Evolutionary conservation across 1,284 basidiomycete genomes (phyloP), one percentile per base, ranked within the genome.

Genomic region (Kalmanozyma brasiliensis): DNA sequence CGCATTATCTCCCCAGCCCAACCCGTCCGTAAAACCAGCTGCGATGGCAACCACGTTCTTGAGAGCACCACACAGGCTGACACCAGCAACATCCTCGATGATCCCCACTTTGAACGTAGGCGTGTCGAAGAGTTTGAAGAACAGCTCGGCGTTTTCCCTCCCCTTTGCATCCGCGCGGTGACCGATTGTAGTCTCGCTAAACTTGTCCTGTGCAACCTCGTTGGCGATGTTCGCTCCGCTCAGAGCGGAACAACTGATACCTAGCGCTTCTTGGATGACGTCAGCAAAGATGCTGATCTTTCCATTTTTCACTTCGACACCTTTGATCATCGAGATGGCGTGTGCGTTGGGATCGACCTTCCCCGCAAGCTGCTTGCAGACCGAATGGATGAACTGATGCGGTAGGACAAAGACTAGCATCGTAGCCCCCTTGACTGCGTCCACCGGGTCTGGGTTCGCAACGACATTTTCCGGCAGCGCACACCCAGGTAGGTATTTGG

Each of bases 161-260:
- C 68, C 68, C 17, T 66, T 57, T 9, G 67, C 67, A 41, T 73
- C 73, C 5, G 82, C 82, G 30, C 85, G 79, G 74, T 86, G 87
- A 1, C 86, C 86, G 63, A 87, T 84, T 2, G 86, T 87, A 8
- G 86, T 87, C 78, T 87, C 86, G 20, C 83, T 83, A 67, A 86
- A 86, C 61, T 82, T 79, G 59, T 84, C 85, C 47, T 76, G 81
- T 1, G 85, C 85, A 19, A 85, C 86, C 73, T 87, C 87, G 57
- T 87, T 84, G 32, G 87, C 87, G 49, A 87, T 87, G 81, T 87
- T 87, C 30, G 87, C 86, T 6, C 87, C 87, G 33, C 84, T 85
- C 4, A 87, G 76, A 2, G 87, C 86, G 1, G 84, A 84, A 66
- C 85, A 86, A 9, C 84, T 83, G 30, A 85, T 84, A 14, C 83